These are phyloP conservation scores for Leucaena leucocephala DNA, from an alignment of 306 rosid genomes.

Conservation along the genomic window DNA sequence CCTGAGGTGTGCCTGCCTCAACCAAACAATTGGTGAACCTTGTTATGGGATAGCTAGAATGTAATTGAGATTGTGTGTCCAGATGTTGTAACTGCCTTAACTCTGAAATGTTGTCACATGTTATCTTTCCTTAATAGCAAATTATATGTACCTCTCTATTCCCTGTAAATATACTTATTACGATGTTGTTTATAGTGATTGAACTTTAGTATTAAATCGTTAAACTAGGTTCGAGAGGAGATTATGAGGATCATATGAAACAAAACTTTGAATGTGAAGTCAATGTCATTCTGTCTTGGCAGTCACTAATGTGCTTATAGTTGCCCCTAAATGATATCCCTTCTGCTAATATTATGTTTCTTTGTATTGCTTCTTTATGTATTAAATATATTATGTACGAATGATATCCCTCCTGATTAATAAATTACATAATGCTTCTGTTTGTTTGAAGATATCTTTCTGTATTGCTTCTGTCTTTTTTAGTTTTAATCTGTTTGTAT, in stretches of 20 bases:
- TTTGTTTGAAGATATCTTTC: no score
- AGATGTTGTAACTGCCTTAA: neutral
- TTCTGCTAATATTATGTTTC: no score
- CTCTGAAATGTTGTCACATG: neutral
- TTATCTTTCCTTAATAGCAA: slow-evolving; percentile 10
- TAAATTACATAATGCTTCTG: no score
- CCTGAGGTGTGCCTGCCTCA: neutral
- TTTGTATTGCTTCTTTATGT: no score
- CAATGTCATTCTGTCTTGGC: no score
- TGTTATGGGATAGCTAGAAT: slow-evolving; percentile 21
- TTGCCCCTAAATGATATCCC: no score
- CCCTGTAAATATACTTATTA: slow-evolving; percentile 7
- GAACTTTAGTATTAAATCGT: neutral
- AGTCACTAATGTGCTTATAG: no score
- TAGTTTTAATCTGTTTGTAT: no score
- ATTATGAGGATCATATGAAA: slow-evolving; percentile 18
- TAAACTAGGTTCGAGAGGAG: neutral
- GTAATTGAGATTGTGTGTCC: neutral
- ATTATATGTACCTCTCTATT: neutral
- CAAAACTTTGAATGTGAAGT: slow-evolving; percentile 18
- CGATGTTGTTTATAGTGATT: slow-evolving; percentile 12
- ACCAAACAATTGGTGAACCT: neutral
- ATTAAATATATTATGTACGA: no score
- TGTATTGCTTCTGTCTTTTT: no score
- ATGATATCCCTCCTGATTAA: no score